These are phyloP conservation scores for Lentinula guzmanii DNA, from an alignment of 768 basidiomycete genomes.

Conservation along the genomic window DNA sequence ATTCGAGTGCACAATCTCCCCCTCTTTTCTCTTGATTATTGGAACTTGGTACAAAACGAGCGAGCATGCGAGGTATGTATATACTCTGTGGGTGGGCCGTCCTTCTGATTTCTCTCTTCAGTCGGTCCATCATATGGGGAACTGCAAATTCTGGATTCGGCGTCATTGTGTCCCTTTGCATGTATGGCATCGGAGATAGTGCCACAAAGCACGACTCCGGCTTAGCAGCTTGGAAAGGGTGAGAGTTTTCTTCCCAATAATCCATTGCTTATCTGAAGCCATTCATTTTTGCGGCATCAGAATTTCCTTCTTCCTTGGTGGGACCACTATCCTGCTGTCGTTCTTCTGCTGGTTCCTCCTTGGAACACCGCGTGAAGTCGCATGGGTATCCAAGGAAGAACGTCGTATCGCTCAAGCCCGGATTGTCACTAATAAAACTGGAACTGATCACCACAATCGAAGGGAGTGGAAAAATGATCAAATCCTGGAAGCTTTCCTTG, in stretches of 20 bases:
- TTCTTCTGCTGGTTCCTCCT: slow-evolving; percentile 8
- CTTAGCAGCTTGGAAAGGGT: slow-evolving; percentile 10
- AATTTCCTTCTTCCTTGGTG: slow-evolving; percentile 9
- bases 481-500: slow-evolving; percentile 3
- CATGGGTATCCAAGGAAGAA: slow-evolving; percentile 7
- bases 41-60: slow-evolving; percentile 7
- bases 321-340: slow-evolving; percentile 6
- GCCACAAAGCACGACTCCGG: slow-evolving; percentile 3
- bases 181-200: slow-evolving; percentile 6
- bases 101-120: background rate
- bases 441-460: slow-evolving; percentile 6
- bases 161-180: slow-evolving; percentile 5
- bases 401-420: slow-evolving; percentile 5
- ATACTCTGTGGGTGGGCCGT: background rate
- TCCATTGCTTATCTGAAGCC: background rate
- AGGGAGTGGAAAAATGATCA: slow-evolving; percentile 8
- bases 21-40: slow-evolving; percentile 5
- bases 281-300: background rate
- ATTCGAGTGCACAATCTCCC: slow-evolving; percentile 8
- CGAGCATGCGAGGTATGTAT: slow-evolving; percentile 7
- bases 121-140: slow-evolving; percentile 10
- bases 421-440: slow-evolving; percentile 6
- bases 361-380: slow-evolving; percentile 8
- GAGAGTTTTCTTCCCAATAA: background rate
- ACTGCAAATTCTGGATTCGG: slow-evolving; percentile 9